Percentiles rank a stretch among this genome's conserved stretches.
Evolutionary conservation across 805 yeast species (phyloP).

Genomic region (Grigorovia jiainica): DNA sequence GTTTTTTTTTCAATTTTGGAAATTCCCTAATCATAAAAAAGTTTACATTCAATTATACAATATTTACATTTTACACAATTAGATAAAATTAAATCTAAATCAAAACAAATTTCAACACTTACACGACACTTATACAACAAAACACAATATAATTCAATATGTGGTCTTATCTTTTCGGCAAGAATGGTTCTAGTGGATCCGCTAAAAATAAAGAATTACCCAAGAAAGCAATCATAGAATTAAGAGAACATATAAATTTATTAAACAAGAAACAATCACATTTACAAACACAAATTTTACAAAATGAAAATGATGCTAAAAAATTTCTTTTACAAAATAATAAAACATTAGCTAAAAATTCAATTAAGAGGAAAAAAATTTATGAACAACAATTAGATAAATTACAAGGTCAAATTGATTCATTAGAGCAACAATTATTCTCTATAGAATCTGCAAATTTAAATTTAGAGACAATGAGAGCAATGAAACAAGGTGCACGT

Average conservation of each 20-base stretch:
- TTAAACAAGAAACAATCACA: conserved; percentile 75
- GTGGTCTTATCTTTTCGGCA: conserved; percentile 4
- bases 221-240: conserved; percentile 82
- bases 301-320: conserved; percentile 74
- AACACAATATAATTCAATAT: background rate
- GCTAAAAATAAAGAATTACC: conserved; percentile 63
- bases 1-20: too few relatives aligned
- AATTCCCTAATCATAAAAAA: too few relatives aligned
- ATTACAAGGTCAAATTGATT: conserved; percentile 79
- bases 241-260: conserved; percentile 83
- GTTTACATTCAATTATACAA: too few relatives aligned
- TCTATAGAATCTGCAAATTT: conserved; percentile 92
- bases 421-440: conserved; percentile 78
- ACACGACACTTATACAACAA: too few relatives aligned
- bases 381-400: conserved; percentile 69
- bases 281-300: conserved; percentile 71
- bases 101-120: too few relatives aligned
- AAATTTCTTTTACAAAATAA: conserved; percentile 63
- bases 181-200: background rate
- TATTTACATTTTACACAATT: too few relatives aligned
- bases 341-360: conserved; percentile 61
- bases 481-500: conserved; percentile 94
- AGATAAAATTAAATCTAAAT: too few relatives aligned
- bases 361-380: conserved; percentile 80
- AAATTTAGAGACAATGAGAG: conserved; percentile 96